Evolutionary conservation across 306 rosid species (phyloP).

Genomic region (Malus fusca): DNA sequence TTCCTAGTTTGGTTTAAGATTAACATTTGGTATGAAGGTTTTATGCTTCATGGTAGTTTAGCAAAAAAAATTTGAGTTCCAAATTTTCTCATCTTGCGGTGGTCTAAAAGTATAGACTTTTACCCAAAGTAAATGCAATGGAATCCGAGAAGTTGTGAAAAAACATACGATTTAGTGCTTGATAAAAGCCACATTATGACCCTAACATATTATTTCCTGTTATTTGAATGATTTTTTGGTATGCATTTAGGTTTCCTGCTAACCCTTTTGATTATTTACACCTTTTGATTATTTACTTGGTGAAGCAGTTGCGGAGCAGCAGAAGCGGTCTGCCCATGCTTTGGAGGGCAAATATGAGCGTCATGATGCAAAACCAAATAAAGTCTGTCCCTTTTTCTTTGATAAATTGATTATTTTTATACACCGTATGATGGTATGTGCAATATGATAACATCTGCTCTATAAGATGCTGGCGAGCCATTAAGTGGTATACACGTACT

Average conservation of each 20-base stretch:
- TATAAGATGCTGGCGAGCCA: conserved; percentile 11
- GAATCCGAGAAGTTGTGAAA: neutral
- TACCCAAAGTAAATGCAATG: neutral
- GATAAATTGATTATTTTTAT: conserved; percentile 4
- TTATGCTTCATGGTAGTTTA: neutral
- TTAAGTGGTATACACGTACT: neutral
- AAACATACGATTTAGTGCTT: neutral
- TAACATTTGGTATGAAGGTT: neutral
- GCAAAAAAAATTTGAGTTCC: neutral
- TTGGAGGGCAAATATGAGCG: conserved; percentile 70
- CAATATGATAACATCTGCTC: neutral
- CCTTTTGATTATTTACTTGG: conserved; percentile 17
- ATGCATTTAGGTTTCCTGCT: conserved; percentile 19
- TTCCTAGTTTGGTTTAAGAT: neutral
- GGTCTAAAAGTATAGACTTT: neutral
- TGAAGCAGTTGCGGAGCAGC: conserved; percentile 66
- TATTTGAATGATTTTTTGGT: neutral
- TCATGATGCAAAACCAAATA: conserved; percentile 59
- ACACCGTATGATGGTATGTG: conserved; percentile 2
- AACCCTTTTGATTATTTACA: conserved; percentile 17
- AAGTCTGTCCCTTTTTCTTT: conserved; percentile 48
- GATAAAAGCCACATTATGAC: neutral
- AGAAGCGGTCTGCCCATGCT: conserved; percentile 56
- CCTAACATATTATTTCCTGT: neutral
- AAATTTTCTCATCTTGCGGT: neutral